phyloP scores from a whole-genome alignment of 805 yeast genomes.

The Lachancea lanzarotensis region DNA sequence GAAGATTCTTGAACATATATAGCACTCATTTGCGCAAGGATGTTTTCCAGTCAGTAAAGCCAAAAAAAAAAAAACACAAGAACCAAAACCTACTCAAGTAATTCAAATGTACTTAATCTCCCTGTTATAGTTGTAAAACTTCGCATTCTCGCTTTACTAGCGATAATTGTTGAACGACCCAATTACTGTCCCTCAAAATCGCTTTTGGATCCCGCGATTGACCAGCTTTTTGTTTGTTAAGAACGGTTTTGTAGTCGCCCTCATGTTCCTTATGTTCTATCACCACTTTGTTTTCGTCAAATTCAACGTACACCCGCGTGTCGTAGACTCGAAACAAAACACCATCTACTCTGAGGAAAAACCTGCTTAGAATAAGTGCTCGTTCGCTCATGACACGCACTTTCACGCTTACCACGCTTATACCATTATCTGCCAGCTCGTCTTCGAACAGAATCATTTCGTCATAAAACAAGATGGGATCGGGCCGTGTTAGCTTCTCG shows the following conservation, averaged over 20 bases:
- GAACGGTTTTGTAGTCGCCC: constrained; percentile 43
- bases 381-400: constrained; percentile 85
- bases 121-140: constrained; percentile 10
- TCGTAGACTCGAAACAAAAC: constrained; percentile 81
- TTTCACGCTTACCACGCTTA: constrained; percentile 67
- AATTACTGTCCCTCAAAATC: constrained; percentile 71
- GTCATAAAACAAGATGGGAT: constrained; percentile 83
- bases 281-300: constrained; percentile 46
- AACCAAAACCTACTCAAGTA: background rate
- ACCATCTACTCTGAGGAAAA: constrained; percentile 84
- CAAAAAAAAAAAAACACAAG: background rate
- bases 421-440: constrained; percentile 95
- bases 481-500: constrained; percentile 60
- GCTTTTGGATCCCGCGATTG: constrained; percentile 58
- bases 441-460: constrained; percentile 88
- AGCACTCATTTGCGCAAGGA: background rate
- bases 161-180: constrained; percentile 68
- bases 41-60: background rate
- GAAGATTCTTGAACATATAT: constrained; percentile 17
- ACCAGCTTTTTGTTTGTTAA: constrained; percentile 34
- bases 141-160: constrained; percentile 36
- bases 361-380: constrained; percentile 62
- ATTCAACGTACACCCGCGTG: constrained; percentile 74
- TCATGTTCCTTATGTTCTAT: constrained; percentile 75
- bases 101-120: background rate